Evolutionary conservation across 2,329 filamentous ascomycete genomes (phyloP).

Genomic region (Sporothrix luriei): DNA sequence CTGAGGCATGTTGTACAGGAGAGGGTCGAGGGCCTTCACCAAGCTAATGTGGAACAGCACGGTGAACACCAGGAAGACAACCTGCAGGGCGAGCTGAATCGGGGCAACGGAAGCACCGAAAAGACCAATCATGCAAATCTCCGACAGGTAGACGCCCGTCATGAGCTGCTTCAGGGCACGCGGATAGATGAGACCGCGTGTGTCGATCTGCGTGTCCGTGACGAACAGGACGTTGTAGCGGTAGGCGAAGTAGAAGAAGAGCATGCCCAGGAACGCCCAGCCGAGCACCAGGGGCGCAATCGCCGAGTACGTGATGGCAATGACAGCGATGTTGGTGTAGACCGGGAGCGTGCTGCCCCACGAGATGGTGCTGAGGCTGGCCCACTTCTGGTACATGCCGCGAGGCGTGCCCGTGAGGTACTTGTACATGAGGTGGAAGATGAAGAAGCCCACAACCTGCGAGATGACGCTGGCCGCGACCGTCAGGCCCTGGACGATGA

Average conservation of each 20-base stretch:
- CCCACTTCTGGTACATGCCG: slow-evolving; percentile 78
- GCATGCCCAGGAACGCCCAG: slow-evolving; percentile 76
- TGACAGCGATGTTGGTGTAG: slow-evolving; percentile 78
- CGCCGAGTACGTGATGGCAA: slow-evolving; percentile 77
- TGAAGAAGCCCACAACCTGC: slow-evolving; percentile 69
- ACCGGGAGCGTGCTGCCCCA: slow-evolving; percentile 85
- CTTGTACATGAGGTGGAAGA: slow-evolving; percentile 74
- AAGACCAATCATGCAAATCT: slow-evolving; percentile 79
- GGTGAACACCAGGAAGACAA: slow-evolving; percentile 73
- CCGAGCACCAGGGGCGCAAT: slow-evolving; percentile 84
- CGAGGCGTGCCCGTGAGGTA: slow-evolving; percentile 76
- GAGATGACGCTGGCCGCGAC: slow-evolving; percentile 74
- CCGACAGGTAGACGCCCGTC: slow-evolving; percentile 77
- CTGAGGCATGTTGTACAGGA: slow-evolving; percentile 77
- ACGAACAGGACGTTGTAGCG: slow-evolving; percentile 88
- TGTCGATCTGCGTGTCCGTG: slow-evolving; percentile 77
- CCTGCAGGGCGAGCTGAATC: slow-evolving; percentile 74
- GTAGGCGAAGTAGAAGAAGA: slow-evolving; percentile 81
- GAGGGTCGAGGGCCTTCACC: slow-evolving; percentile 71
- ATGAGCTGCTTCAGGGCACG: slow-evolving; percentile 86
- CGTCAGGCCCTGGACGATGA: slow-evolving; percentile 85
- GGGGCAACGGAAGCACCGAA: slow-evolving; percentile 69
- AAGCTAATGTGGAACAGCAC: slow-evolving; percentile 74
- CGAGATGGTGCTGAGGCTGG: slow-evolving; percentile 69
- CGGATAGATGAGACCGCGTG: slow-evolving; percentile 87